These are phyloP conservation scores for Geotrichum fermentans DNA, from an alignment of 1,139 yeast species.

Conservation along the genomic window DNA sequence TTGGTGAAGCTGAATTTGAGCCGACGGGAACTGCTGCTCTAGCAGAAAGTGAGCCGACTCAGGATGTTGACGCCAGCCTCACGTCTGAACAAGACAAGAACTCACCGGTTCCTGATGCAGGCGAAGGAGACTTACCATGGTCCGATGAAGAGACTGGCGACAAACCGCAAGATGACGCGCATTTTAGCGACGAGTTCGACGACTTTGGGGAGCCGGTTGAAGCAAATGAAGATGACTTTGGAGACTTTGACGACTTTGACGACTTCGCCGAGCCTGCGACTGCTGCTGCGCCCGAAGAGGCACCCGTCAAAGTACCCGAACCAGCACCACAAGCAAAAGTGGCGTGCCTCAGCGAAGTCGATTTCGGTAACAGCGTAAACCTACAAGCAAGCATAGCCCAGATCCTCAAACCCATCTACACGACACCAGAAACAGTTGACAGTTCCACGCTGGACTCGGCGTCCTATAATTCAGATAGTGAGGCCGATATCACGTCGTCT, in stretches of 20 bases:
- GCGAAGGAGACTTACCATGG: conserved; percentile 30
- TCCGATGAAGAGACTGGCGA: conserved; percentile 27
- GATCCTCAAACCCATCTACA: conserved; percentile 3
- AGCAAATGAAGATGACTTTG: background rate
- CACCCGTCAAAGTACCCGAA: conserved; percentile 1
- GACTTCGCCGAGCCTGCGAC: conserved; percentile 25
- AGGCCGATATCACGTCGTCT: background rate
- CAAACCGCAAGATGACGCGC: too few relatives aligned
- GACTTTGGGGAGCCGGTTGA: conserved; percentile 26
- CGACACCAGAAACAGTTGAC: background rate
- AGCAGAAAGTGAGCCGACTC: too few relatives aligned
- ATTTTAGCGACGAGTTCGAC: conserved; percentile 31
- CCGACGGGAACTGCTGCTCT: too few relatives aligned
- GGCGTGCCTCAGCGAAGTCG: conserved; percentile 24
- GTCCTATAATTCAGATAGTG: background rate
- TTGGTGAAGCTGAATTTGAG: too few relatives aligned
- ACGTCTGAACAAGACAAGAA: too few relatives aligned
- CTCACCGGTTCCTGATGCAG: conserved; percentile 9
- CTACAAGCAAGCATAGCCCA: conserved; percentile 27
- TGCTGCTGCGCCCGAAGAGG: conserved; percentile 18
- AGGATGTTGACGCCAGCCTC: too few relatives aligned
- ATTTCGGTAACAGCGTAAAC: conserved; percentile 28
- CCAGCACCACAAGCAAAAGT: conserved; percentile 9
- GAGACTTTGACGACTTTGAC: conserved; percentile 21
- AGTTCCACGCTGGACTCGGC: background rate